Evolutionary conservation across 2,329 filamentous ascomycete genomes (phyloP), one percentile per base, ranked within the genome.

Genomic region (Fusarium lateritium): DNA sequence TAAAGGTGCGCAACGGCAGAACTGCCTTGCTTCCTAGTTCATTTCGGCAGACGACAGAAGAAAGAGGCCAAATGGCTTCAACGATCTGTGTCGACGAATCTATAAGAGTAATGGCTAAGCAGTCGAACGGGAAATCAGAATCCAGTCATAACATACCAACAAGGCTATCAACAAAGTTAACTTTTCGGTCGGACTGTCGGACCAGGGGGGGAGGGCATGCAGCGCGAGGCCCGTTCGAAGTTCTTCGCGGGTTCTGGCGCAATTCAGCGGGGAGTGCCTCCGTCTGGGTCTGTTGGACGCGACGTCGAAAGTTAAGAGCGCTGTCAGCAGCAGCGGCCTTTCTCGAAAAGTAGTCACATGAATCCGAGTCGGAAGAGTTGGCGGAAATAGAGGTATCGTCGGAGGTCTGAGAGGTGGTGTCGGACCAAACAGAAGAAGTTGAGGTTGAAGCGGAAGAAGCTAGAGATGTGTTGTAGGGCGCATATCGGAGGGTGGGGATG

Each of bases 31-130:
- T 87, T 62, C 89, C 90, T 69, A 88, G 83, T 77, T 95, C 92
- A 74, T 86, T 90, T 74, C 91, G 90, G 79, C 92, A 92, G 60
- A 92, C 88, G 36, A 91, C 89, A 62, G 93, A 94, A 56, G 95
- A 97, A 43, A 95, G 86, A 45, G 96, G 94, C 96, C 96, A 99
- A 76, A 99, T 97, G 55, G 92, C 93, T 84, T 98, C 94, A 50
- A 99, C 94, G 80, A 98, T 97, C 81, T 97, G 94, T 56, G 96
- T 96, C 54, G 96, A 96, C 74, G 95, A 97, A 89, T 98, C 95
- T 98, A 86, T 56, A 68, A 64, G 49, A 47, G 50, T 42, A 28
- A 75, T 72, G 67, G 78, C 80, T 81, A 76, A 81, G 79, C 65
- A 75, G 49, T 62, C 44, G 68, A 55, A 70, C 65, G 64, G 42